Conservation (phyloP, 768 basidiomycete species). For the Panus rudis region DNA sequence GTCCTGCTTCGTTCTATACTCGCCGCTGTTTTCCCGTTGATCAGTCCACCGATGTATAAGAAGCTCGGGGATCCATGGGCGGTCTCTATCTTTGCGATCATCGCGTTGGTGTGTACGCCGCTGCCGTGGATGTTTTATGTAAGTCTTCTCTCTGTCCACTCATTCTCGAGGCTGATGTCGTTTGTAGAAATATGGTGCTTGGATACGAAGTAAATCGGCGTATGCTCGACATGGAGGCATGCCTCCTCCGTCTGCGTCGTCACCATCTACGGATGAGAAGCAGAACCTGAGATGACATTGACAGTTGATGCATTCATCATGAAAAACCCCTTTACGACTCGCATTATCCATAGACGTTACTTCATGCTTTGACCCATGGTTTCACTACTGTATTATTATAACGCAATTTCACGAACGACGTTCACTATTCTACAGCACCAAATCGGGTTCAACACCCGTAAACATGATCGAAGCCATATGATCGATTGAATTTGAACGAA, state of each 20-base stretch:
- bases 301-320: too few relatives aligned
- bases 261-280: conserved; percentile 2
- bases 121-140: conserved; percentile 53
- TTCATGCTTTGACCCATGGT: too few relatives aligned
- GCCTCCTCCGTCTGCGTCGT: not conserved
- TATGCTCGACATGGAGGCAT: conserved; percentile 35
- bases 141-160: conserved; percentile 17
- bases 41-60: conserved; percentile 45
- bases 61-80: conserved; percentile 49
- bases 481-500: too few relatives aligned
- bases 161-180: conserved; percentile 5
- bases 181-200: conserved; percentile 42
- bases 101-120: conserved; percentile 45
- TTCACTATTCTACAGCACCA: too few relatives aligned
- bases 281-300: too few relatives aligned
- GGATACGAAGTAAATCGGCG: conserved; percentile 38
- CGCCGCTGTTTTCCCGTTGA: conserved; percentile 57
- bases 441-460: too few relatives aligned
- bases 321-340: too few relatives aligned
- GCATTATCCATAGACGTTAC: too few relatives aligned
- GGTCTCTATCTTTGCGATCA: conserved; percentile 46
- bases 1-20: conserved; percentile 59
- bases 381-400: too few relatives aligned
- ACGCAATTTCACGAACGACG: too few relatives aligned
- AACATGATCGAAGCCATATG: too few relatives aligned